Conservation (phyloP, 2,329 filamentous ascomycete species). For the Trichoderma pleuroti region DNA sequence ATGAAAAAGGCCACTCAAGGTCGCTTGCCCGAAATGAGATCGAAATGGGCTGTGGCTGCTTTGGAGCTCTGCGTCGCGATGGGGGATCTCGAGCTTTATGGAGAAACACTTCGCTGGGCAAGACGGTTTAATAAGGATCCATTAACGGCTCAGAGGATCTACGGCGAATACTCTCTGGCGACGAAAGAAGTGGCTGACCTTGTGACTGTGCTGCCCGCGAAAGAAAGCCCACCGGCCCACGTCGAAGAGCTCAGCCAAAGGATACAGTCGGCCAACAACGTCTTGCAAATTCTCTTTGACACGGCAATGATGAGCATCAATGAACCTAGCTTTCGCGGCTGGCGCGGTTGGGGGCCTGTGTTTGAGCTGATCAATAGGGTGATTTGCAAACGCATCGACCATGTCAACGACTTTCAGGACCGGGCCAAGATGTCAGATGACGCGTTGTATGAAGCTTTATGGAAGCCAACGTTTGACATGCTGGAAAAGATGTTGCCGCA, state of each 20-base stretch:
- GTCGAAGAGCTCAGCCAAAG: neutral
- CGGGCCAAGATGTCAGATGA: neutral
- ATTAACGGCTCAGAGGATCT: constrained; percentile 21
- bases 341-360: neutral
- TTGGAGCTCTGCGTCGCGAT: constrained; percentile 28
- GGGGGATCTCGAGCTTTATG: constrained; percentile 25
- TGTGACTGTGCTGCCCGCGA: neutral
- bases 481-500: neutral
- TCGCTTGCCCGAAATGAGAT: constrained; percentile 24
- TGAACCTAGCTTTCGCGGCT: constrained; percentile 5
- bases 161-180: constrained; percentile 7
- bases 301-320: neutral
- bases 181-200: constrained; percentile 25
- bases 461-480: constrained; percentile 11
- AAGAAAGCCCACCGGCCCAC: neutral
- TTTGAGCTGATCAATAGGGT: neutral
- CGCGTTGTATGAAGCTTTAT: neutral
- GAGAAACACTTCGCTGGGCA: constrained; percentile 28
- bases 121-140: constrained; percentile 31
- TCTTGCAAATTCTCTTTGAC: neutral
- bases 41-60: constrained; percentile 29
- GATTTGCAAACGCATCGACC: neutral
- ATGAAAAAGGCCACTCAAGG: constrained; percentile 25
- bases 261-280: neutral
- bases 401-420: constrained; percentile 3